Evolutionary conservation across 805 yeast species (phyloP).

Genomic region (Barnettozyma vustinii): DNA sequence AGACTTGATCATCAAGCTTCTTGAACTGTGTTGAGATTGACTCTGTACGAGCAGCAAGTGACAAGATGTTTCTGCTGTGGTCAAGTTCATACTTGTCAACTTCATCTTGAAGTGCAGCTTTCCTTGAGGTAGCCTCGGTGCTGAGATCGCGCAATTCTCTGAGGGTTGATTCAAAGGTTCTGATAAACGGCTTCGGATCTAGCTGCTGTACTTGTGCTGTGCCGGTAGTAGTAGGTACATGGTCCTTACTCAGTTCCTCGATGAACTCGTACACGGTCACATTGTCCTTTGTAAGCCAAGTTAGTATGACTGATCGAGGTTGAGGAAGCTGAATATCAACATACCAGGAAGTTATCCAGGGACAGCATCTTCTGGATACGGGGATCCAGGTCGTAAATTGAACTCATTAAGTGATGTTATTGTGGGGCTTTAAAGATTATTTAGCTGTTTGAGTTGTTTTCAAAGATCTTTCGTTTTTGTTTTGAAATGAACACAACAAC

Average conservation of each 20-base stretch:
- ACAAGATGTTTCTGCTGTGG: slow-evolving; percentile 63
- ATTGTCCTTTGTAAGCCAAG: slow-evolving; percentile 36
- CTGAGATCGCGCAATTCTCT: slow-evolving; percentile 60
- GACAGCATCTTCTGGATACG: slow-evolving; percentile 50
- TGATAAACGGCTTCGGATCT: slow-evolving; percentile 91
- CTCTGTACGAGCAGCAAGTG: slow-evolving; percentile 44
- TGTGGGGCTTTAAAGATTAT: background rate
- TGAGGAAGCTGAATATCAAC: slow-evolving; percentile 3
- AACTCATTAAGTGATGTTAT: slow-evolving; percentile 27
- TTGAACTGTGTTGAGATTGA: slow-evolving; percentile 43
- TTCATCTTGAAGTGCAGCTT: slow-evolving; percentile 46
- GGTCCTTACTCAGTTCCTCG: slow-evolving; percentile 70
- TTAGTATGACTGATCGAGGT: background rate
- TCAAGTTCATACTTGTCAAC: slow-evolving; percentile 57
- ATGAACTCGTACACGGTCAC: slow-evolving; percentile 74
- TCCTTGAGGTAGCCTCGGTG: slow-evolving; percentile 48
- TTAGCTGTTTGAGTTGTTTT: background rate
- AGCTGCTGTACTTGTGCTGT: slow-evolving; percentile 24
- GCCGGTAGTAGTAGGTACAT: slow-evolving; percentile 37
- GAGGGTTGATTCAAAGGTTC: slow-evolving; percentile 85
- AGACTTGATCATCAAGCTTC: slow-evolving; percentile 45
- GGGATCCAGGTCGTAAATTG: slow-evolving; percentile 58
- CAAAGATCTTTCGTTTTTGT: background rate
- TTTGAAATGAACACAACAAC: background rate
- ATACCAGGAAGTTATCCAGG: slow-evolving; percentile 51